Evolutionary conservation across 2,329 filamentous ascomycete species (phyloP), one percentile per base, ranked within the genome.

Genomic region (Pseudopyricularia javanii): DNA sequence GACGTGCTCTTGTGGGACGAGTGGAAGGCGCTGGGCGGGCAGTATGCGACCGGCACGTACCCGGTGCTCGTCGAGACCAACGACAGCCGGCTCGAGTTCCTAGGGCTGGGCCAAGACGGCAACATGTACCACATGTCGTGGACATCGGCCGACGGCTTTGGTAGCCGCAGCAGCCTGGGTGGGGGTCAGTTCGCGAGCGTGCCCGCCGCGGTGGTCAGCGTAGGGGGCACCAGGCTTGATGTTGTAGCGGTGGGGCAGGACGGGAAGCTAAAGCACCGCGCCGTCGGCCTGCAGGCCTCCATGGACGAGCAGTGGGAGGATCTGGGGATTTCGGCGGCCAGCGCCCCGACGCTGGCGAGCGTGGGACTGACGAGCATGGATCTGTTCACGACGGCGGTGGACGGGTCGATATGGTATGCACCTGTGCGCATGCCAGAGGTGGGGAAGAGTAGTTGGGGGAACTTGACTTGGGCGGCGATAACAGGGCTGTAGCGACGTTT

Each of bases 161-260:
- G 15, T 22, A 22, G 6, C 4, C 3, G 9, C 14, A 32, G 12
- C 3, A 32, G 20, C 26, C 24, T 43, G 4, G 50, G 50, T 4
- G n/a, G 35, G 11, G 33, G 24, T 7, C 7, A 17, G 6, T 51
- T 51, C 14, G 50, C 35, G 20, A 51, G 50, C 37, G 35, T 51
- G 26, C 50, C 50, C 15, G 35, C 50, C 8, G 50, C 14, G 34
- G 24, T 17, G 3, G 24, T 51, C 15, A 35, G 30, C 15, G 24
- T n/a, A 8, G 32, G 32, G 20, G n/a, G 24, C 2, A 35, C 28
- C 15, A n/a, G 50, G 34, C 4, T 51, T 8, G 50, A 51, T 9
- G 15, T 51, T n/a, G 50, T 51, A 3, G 50, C 50, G 24, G 50
- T 51, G n/a, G 35, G 50, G 15, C 17, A 40, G 17, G 50, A 51